Evolutionary conservation across 108 stramenopile species (phyloP), one percentile per base, ranked within the genome.

Genomic region (Stephanodiscus minutulus): DNA sequence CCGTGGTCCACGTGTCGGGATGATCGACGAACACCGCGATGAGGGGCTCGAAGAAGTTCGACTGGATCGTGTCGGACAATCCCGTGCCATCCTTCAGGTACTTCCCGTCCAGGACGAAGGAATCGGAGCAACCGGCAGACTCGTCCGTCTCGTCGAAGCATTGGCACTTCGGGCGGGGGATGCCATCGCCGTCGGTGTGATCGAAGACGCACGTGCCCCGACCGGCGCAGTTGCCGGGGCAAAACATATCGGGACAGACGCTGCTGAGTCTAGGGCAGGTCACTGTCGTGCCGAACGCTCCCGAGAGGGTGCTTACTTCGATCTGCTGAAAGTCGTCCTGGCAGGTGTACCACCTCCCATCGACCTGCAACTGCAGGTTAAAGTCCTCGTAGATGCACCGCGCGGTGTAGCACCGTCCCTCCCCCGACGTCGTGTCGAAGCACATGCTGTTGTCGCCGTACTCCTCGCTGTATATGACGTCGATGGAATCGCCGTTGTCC

Each of bases 21-120:
- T 94, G 87, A 68, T 94, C 93, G 4, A 88, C 86, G 83, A 94
- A 94, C n/a, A 91, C 89, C 17, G 91, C 82, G 49, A 91, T 76
- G 15, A 94, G 66, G 4, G 90, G 91, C 68, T 94, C 93, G 65
- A 94, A 94, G 58, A 91, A 91, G 53, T 83, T 83, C 29, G 91
- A 85, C 73, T 89, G 82, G 54, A 90, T 44, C 43, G 85, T 85
- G 86, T 94, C 76, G 39, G 80, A 76, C 5, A 94, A 68, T 25
- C 81, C 85, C 64, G 47, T 72, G 18, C 84, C 73, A 67, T 91
- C 87, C 17, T 77, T 75, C 37, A 94, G 64, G 54, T 87, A 94
- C 47, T 79, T 87, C 47, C 90, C 90, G 50, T 88, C 82, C 1
- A 88, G 79, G 20, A 90, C 63, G 57, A 88, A 73, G 0, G 90